These are phyloP conservation scores for Sporothrix humicola DNA, from an alignment of 2,329 filamentous ascomycete species.

Conservation along the genomic window DNA sequence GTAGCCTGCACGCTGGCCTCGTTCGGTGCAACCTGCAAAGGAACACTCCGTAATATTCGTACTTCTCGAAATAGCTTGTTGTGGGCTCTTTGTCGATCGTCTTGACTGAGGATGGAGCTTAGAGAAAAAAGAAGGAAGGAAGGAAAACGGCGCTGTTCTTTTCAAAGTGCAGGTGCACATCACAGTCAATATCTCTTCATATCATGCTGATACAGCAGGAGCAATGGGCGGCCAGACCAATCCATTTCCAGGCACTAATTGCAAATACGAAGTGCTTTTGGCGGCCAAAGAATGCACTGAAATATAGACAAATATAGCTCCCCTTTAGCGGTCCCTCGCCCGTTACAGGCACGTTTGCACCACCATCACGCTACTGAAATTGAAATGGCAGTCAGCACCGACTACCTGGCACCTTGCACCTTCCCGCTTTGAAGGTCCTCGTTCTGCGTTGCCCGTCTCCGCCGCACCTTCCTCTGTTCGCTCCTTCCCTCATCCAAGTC, in stretches of 20 bases:
- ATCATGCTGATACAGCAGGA: too few species aligned
- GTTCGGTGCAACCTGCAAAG: slow-evolving; percentile 16
- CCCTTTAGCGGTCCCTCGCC: slow-evolving; percentile 7
- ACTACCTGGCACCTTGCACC: slow-evolving; percentile 29
- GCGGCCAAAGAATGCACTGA: not conserved
- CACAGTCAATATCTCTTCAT: not conserved
- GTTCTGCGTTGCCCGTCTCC: slow-evolving; percentile 16
- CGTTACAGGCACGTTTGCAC: slow-evolving; percentile 12
- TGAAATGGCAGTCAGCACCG: slow-evolving; percentile 24
- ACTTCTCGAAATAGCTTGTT: not conserved
- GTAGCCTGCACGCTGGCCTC: slow-evolving; percentile 20
- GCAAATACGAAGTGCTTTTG: not conserved
- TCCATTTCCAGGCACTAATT: not conserved
- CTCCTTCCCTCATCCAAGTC: slow-evolving; percentile 35
- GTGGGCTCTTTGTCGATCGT: not conserved
- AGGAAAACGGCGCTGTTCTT: not conserved
- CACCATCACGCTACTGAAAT: slow-evolving; percentile 24
- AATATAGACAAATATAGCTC: not conserved
- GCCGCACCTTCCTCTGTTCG: slow-evolving; percentile 27
- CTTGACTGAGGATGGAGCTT: too few species aligned
- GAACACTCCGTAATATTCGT: not conserved
- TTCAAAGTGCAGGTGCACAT: not conserved
- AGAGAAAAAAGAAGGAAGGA: not conserved
- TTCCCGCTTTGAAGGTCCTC: not conserved
- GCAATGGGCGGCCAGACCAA: not conserved